Percentiles rank a stretch among this genome's conserved stretches.
These are phyloP conservation scores for Xylariaceae sp. DNA, from an alignment of 2,329 filamentous ascomycete species.

Conservation along the genomic window DNA sequence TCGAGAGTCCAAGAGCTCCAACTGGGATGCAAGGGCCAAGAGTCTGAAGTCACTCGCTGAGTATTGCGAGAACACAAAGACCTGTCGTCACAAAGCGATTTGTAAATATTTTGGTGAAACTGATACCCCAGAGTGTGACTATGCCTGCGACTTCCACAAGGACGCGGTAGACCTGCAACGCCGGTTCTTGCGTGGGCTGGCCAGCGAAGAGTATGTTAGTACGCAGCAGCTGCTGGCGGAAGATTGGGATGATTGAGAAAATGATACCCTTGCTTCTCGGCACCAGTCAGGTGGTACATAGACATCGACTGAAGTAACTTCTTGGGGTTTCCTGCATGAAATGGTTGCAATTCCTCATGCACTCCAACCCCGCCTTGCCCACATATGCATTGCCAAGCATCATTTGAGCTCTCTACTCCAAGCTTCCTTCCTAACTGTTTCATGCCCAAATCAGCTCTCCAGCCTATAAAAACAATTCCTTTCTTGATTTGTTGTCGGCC, in stretches of 20 bases:
- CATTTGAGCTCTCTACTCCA: too few species aligned
- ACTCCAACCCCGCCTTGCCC: too few species aligned
- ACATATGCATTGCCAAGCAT: too few species aligned
- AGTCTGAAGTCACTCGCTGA: slow-evolving; percentile 66
- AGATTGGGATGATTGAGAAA: slow-evolving; percentile 42
- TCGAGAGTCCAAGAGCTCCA: slow-evolving; percentile 38
- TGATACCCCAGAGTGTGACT: slow-evolving; percentile 58
- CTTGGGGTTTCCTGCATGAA: not conserved
- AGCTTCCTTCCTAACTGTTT: too few species aligned
- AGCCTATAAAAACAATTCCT: too few species aligned
- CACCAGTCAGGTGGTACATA: too few species aligned
- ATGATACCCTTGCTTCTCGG: too few species aligned
- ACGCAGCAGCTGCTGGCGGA: slow-evolving; percentile 58
- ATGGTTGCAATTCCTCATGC: too few species aligned
- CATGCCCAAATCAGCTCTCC: too few species aligned
- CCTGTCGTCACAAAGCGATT: slow-evolving; percentile 73
- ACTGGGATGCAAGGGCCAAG: slow-evolving; percentile 50
- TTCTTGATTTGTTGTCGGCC: too few species aligned
- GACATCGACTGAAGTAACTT: too few species aligned
- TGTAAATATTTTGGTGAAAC: slow-evolving; percentile 73
- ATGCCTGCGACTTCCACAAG: slow-evolving; percentile 77
- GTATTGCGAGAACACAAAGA: slow-evolving; percentile 74
- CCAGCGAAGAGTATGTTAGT: slow-evolving; percentile 59
- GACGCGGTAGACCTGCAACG: slow-evolving; percentile 55
- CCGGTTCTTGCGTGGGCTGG: slow-evolving; percentile 53